Base-by-base conservation (phyloP, 2,329 filamentous ascomycete genomes). In the Rhynchosporium graminicola region DNA sequence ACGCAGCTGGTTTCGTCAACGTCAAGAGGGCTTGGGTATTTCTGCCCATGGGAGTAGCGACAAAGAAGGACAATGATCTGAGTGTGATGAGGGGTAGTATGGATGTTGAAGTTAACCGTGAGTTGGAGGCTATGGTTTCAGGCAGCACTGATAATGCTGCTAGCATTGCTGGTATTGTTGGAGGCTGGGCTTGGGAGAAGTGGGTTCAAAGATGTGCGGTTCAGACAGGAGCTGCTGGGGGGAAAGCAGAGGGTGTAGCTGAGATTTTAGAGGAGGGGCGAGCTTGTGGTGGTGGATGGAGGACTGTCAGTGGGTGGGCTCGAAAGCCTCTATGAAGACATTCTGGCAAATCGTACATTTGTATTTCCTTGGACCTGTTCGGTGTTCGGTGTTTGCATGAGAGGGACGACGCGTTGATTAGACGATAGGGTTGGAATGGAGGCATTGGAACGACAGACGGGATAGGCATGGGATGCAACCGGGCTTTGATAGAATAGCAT, bases 181-280 rank as follows among this genome's bases (percentile, higher is more conserved):
- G 92, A 4, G 88, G 89, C 31, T 95, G 92, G 87, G 87, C 88
- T 74, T 99, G 93, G 94, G 95, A 99, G 82, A 90, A 91, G 75
- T 99, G 95, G 95, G 84, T 98, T 75, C 79, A 97, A 68, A 91
- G 92, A 72, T 83, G 94, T 71, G 90, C 95, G 78, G 84, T 88
- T 78, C 93, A 97, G 80, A 95, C 91, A 73, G 89, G 90, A 31
- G 87, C 91, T 59, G 81, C 84, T 76, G 84, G 85, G 7, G 83
- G 83, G 73, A 83, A 81, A 69, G 79, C 88, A 55, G 83, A 86
- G 36, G 83, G 82, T 29, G 82, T 88, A 6, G 80, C 85, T 36
- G 80, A 80, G 45, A 79, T 88, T 40, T 77, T 89, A 57, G 85
- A 89, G 73, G 87, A 89, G 73, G 87, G 86, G 1, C 78, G 86